Evolutionary conservation across 2,329 filamentous ascomycete genomes (phyloP).

Genomic region (Talaromyces sp.): DNA sequence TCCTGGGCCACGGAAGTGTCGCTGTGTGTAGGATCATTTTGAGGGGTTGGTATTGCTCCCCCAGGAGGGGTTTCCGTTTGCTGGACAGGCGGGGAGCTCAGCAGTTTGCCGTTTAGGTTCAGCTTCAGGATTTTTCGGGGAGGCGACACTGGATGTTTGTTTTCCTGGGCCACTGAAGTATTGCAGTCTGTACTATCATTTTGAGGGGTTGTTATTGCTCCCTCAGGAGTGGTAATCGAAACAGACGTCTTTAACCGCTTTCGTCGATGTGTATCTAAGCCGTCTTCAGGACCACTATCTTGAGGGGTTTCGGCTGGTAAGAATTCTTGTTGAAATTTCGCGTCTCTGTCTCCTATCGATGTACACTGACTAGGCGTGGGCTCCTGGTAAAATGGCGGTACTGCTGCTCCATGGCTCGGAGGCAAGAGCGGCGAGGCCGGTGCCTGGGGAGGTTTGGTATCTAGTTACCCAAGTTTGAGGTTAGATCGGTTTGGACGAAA

Average conservation of each 20-base stretch:
- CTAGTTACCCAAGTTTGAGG: background rate
- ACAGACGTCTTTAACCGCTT: conserved; percentile 31
- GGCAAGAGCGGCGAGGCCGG: background rate
- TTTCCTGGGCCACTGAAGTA: conserved; percentile 19
- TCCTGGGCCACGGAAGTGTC: conserved; percentile 19
- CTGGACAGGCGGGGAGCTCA: conserved; percentile 32
- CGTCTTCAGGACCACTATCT: conserved; percentile 22
- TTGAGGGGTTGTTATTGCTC: background rate
- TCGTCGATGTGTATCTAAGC: conserved; percentile 28
- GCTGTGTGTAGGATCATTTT: background rate
- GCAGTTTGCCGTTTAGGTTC: conserved; percentile 39
- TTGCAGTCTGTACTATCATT: background rate
- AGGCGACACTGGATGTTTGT: conserved; percentile 34
- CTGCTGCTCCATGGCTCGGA: background rate
- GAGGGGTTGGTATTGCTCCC: background rate
- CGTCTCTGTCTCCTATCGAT: background rate
- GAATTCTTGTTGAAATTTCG: conserved; percentile 1
- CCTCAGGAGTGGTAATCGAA: background rate
- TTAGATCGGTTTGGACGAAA: background rate
- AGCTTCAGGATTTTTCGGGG: conserved; percentile 48
- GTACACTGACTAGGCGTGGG: background rate
- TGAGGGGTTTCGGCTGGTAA: background rate
- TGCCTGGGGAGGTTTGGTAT: background rate
- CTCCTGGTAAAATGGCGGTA: background rate
- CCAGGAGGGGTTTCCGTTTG: conserved; percentile 8